Evolutionary conservation across 202 grass and related monocot genomes (phyloP).

Genomic region (Setaria italica): DNA sequence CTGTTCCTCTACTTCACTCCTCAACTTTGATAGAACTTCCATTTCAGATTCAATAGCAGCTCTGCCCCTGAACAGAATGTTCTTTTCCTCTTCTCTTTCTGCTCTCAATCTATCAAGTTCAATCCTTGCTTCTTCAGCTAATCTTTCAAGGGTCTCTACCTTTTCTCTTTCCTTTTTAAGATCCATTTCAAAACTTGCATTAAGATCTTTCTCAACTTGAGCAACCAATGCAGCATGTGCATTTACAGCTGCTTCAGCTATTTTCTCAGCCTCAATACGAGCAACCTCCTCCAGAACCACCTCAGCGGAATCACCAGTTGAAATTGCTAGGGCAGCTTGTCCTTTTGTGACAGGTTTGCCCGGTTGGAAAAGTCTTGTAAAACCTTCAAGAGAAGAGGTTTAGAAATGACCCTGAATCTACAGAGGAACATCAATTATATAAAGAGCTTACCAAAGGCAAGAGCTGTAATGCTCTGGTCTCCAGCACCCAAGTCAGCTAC

Average conservation of each 20-base stretch:
- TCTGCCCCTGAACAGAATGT: conserved; percentile 65
- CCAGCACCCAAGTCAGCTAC: conserved; percentile 72
- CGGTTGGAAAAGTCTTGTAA: conserved; percentile 91
- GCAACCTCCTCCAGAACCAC: conserved; percentile 83
- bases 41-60: conserved; percentile 95
- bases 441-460: conserved; percentile 83
- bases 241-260: conserved; percentile 93
- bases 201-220: conserved; percentile 92
- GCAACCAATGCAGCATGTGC: conserved; percentile 85
- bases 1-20: conserved; percentile 84
- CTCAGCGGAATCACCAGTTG: conserved; percentile 86
- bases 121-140: conserved; percentile 75
- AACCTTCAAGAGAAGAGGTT: conserved; percentile 64
- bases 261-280: conserved; percentile 92
- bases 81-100: conserved; percentile 88
- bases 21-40: conserved; percentile 80
- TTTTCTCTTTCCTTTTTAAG: conserved; percentile 80
- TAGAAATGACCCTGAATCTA: conserved; percentile 23
- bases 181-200: conserved; percentile 74
- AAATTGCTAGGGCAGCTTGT: conserved; percentile 86
- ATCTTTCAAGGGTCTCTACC: conserved; percentile 72
- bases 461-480: conserved; percentile 91
- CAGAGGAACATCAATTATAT: conserved; percentile 26
- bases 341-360: conserved; percentile 94
- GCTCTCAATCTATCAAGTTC: conserved; percentile 73